These are phyloP conservation scores for Elsinoe arachidis DNA, from an alignment of 2,329 filamentous ascomycete species.

Conservation along the genomic window DNA sequence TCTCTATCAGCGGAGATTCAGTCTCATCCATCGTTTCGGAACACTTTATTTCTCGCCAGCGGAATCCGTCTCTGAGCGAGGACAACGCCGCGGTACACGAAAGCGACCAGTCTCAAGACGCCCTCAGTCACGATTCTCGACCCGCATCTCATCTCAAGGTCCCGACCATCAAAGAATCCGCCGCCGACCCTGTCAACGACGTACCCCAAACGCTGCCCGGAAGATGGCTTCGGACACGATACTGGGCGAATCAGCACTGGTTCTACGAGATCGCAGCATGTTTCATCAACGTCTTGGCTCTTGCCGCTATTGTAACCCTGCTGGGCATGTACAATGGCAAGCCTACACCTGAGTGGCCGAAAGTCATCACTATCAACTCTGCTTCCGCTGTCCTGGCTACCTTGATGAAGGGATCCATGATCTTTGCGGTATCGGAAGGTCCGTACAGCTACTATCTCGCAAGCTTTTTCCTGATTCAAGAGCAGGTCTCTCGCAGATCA, in stretches of 20 bases:
- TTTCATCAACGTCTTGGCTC: not conserved
- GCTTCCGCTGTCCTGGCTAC: not conserved
- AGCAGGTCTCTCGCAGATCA: not conserved
- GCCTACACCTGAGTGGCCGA: not conserved
- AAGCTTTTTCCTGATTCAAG: too few relatives aligned
- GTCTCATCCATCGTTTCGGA: too few relatives aligned
- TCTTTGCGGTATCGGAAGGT: not conserved
- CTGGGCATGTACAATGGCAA: not conserved
- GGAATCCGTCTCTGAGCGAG: too few relatives aligned
- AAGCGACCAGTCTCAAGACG: too few relatives aligned
- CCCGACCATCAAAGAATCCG: too few relatives aligned
- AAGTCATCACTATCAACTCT: not conserved
- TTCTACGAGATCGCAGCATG: not conserved
- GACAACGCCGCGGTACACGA: too few relatives aligned
- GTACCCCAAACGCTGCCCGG: too few relatives aligned
- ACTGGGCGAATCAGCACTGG: not conserved
- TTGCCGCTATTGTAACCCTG: not conserved
- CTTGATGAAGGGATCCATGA: not conserved
- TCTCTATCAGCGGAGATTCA: too few relatives aligned
- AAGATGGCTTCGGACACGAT: not conserved
- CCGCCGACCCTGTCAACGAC: too few relatives aligned
- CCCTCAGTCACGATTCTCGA: too few relatives aligned
- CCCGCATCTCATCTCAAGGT: too few relatives aligned
- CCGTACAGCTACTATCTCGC: not conserved
- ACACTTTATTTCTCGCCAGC: too few relatives aligned